phyloP scores from a whole-genome alignment of 768 basidiomycete genomes.

The Trametes punicea region DNA sequence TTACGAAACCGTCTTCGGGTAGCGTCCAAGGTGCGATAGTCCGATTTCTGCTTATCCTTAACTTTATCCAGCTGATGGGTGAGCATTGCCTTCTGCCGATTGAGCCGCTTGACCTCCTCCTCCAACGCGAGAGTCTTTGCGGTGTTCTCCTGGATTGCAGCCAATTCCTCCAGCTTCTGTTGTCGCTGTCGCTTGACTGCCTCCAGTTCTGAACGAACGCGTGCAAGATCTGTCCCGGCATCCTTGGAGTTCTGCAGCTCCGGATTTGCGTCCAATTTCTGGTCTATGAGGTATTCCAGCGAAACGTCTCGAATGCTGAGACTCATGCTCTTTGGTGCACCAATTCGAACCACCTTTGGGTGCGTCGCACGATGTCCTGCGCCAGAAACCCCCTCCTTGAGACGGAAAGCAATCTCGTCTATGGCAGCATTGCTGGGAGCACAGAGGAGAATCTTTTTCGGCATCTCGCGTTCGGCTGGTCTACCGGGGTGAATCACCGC shows the following conservation, averaged over 20 bases:
- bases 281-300: conserved; percentile 82
- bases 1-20: conserved; percentile 67
- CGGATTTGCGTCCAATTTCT: conserved; percentile 52
- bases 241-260: conserved; percentile 44
- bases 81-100: conserved; percentile 58
- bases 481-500: conserved; percentile 50
- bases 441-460: conserved; percentile 82
- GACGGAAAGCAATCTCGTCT: conserved; percentile 87
- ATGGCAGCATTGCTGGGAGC: conserved; percentile 99
- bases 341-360: conserved; percentile 88
- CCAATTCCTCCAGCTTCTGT: conserved; percentile 60
- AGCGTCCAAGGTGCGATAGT: conserved; percentile 78
- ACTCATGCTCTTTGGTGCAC: conserved; percentile 71
- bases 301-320: conserved; percentile 80
- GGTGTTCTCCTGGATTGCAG: conserved; percentile 52
- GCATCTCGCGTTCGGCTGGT: conserved; percentile 42
- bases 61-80: conserved; percentile 70
- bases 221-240: conserved; percentile 52
- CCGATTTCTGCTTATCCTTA: conserved; percentile 81
- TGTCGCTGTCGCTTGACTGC: conserved; percentile 57
- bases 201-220: conserved; percentile 65
- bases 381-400: conserved; percentile 74
- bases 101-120: conserved; percentile 66
- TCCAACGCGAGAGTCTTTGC: conserved; percentile 55
- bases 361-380: conserved; percentile 49